These are phyloP conservation scores for Luzula sylvatica DNA, from an alignment of 176 grass and related monocot species.

Conservation along the genomic window DNA sequence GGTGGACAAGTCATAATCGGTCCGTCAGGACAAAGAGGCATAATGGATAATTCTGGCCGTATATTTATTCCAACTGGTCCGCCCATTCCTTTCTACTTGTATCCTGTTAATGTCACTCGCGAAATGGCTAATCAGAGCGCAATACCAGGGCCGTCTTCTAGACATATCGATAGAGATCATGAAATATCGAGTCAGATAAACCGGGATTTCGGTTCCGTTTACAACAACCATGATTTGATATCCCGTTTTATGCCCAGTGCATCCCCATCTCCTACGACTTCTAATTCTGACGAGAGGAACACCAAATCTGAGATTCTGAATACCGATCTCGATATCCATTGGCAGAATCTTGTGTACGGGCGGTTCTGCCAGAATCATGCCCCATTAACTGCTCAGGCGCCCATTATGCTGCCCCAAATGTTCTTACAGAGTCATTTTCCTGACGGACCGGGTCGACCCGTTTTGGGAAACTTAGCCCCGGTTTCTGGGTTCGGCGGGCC, in stretches of 20 bases:
- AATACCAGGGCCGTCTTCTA: conserved; percentile 30
- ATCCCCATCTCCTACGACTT: conserved; percentile 25
- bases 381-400: conserved; percentile 27
- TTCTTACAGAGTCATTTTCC: conserved; percentile 53
- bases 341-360: conserved; percentile 57
- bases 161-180: conserved; percentile 35
- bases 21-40: conserved; percentile 51
- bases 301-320: conserved; percentile 78
- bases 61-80: conserved; percentile 64
- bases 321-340: conserved; percentile 56
- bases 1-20: conserved; percentile 41
- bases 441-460: conserved; percentile 57
- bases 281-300: conserved; percentile 41
- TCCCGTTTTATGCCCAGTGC: conserved; percentile 23
- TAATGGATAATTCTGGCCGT: conserved; percentile 45
- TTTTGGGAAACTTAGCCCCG: conserved; percentile 45
- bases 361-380: conserved; percentile 52
- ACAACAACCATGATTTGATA: conserved; percentile 27
- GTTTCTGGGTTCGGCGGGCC: conserved; percentile 38
- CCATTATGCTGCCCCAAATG: conserved; percentile 26
- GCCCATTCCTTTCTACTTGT: conserved; percentile 44
- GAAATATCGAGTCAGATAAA: not conserved
- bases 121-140: conserved; percentile 29
- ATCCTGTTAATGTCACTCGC: conserved; percentile 30
- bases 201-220: conserved; percentile 32